Evolutionary conservation across 2,329 filamentous ascomycete species (phyloP), one percentile per base, ranked within the genome.

Genomic region (Nectriaceae sp.): DNA sequence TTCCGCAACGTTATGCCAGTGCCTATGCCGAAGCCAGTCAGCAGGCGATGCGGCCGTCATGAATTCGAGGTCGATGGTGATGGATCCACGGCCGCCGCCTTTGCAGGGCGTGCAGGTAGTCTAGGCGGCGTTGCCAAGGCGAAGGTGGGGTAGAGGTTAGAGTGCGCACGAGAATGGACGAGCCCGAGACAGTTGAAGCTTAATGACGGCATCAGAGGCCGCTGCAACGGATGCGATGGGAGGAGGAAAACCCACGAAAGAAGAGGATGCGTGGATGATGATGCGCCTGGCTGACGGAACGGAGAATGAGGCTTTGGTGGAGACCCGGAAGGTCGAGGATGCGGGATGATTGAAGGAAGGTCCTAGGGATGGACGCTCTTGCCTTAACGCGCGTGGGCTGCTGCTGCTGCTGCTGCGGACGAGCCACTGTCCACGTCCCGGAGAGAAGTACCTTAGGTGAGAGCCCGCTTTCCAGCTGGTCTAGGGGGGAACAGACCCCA

Each of bases 41-140:
- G 46, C 44, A 48, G 50, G 51, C 40, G 54, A 61, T 47, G 52
- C 59, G 49, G 52, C 56, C 44, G 47, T 60, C 59, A 62, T 62
- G 59, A 60, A 58, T 52, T 43, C 50, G 43, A 53, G 47, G 47
- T 38, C 59, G 49, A 50, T 54, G 43, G 47, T 60, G 57, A 62
- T 62, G 59, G 59, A 56, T 52, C 42, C 50, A 41, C 50, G 47
- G 46, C 13, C 38, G 38, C 36, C 20, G 20, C 21, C 38, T 21
- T n/a, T 21, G 20, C 11, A 40, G 21, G 21, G 20, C 19, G 11
- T 21, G 10, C 20, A 38, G 16, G 38, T 22, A 21, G 38, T 22
- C 21, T 15, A 36, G 33, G 8, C 33, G 21, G 38, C 5, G 19
- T 40, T 24, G 38, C 38, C 16, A 22, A 40, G 38, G 38, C 33